These are phyloP conservation scores for Nicotiana tomentosiformis DNA, from an alignment of 257 asterid species.

Conservation along the genomic window DNA sequence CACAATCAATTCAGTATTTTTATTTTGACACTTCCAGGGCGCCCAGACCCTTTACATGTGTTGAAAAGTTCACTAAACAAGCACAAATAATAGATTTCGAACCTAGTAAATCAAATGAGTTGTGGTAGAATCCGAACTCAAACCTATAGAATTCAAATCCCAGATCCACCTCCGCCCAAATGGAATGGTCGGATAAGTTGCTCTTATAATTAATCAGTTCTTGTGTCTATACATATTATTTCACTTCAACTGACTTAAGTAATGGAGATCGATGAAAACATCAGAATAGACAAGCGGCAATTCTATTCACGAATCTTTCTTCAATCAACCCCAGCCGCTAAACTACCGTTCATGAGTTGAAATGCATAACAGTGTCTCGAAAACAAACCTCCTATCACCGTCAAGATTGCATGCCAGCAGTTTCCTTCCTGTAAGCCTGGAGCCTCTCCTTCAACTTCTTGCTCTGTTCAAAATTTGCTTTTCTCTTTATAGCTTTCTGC, in stretches of 20 bases:
- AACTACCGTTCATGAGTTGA: neutral
- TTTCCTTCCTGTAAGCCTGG: slow-evolving; percentile 35
- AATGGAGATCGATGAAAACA: neutral
- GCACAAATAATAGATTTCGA: no score
- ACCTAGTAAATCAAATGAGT: no score
- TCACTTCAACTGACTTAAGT: neutral
- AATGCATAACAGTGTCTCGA: neutral
- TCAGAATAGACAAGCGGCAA: neutral
- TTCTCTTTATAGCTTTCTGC: slow-evolving; percentile 82
- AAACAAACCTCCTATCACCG: neutral
- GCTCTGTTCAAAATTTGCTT: slow-evolving; percentile 85
- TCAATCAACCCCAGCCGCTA: neutral
- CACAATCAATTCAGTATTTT: neutral
- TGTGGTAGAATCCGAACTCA: no score
- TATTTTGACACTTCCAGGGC: neutral
- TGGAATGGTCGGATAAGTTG: neutral
- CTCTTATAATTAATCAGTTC: neutral
- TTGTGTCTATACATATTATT: neutral
- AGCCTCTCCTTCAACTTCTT: slow-evolving; percentile 50
- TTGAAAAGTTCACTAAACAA: no score
- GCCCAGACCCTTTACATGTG: no score
- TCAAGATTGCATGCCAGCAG: slow-evolving; percentile 13
- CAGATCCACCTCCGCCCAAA: no score
- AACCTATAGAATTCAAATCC: no score
- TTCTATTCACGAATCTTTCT: slow-evolving; percentile 1